Base-by-base conservation (phyloP, 2,329 filamentous ascomycete species). In the Calonectria ilicicola region DNA sequence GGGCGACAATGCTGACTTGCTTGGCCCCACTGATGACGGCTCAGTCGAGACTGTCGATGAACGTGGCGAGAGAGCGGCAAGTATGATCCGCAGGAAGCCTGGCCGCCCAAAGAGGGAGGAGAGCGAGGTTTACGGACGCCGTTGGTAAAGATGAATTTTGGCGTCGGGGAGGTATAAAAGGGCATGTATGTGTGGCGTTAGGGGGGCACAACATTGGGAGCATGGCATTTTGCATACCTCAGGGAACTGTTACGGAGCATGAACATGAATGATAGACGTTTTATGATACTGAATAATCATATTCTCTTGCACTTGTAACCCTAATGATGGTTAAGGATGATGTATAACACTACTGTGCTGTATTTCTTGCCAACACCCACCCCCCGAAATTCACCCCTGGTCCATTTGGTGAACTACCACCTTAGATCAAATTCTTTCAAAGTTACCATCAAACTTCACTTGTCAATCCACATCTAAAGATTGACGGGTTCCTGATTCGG, bases 121-220 rank as follows among this genome's bases (percentile, higher is more conserved):
- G 75, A 84, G 80, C 63, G 79, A 78, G n/a, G 77, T 85, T 27
- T 87, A 85, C 72, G 86, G 85, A 19, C 79, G 86, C 17, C 78
- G 86, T 62, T 87, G 85, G 86, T 86, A 71, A 77, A 53, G 35
- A 46, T 21, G 58, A 58, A 51, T 32, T 42, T 51, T 32, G 70
- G 47, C 10, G 53, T 42, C 38, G 65, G 38, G 67, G 65, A 29
- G 73, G 63, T 9, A 9, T 44, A 29, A 23, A 23, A 21, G 9
- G 46, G 26, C 14, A 72, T 8, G 44, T 7, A 62, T 47, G 27
- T 17, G 23, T 46, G 67, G 60, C 67, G 67, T 70, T 70, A 26
- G n/a, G 23, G 9, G 47, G 27, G 14, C 23, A 21, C 26, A 19
- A n/a, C 32, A 58, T 69, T 40, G 23, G 44, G 49, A 42, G 15